These are phyloP conservation scores for Claviceps sorghi DNA, from an alignment of 2,329 filamentous ascomycete species.

Conservation along the genomic window DNA sequence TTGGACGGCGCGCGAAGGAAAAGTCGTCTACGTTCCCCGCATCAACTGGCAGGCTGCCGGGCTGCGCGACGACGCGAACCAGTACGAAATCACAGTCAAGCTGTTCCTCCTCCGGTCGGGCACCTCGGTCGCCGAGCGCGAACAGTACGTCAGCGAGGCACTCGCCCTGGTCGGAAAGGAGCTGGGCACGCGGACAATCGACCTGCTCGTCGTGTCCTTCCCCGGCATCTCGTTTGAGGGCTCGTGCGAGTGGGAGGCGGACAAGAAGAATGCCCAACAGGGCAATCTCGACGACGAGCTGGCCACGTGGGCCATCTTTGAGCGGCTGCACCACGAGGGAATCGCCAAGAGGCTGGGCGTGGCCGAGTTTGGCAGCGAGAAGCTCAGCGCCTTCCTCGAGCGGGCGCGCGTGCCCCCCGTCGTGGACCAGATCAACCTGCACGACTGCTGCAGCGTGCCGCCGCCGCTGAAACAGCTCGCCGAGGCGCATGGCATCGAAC, in stretches of 20 bases:
- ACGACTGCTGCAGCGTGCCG: constrained; percentile 91
- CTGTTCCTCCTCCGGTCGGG: constrained; percentile 70
- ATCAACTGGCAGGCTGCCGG: constrained; percentile 58
- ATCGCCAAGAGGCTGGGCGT: constrained; percentile 65
- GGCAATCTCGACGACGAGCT: constrained; percentile 53
- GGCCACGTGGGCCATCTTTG: constrained; percentile 57
- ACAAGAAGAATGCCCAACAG: constrained; percentile 45
- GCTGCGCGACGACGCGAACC: constrained; percentile 62
- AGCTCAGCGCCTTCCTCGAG: constrained; percentile 62
- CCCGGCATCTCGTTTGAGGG: constrained; percentile 89
- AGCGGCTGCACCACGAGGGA: constrained; percentile 56
- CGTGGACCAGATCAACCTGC: constrained; percentile 91
- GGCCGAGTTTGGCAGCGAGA: constrained; percentile 78
- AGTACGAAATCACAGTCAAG: constrained; percentile 93
- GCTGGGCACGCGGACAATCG: constrained; percentile 58
- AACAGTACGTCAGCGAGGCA: constrained; percentile 60
- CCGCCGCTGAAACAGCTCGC: constrained; percentile 73
- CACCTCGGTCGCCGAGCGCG: constrained; percentile 48
- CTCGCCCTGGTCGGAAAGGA: constrained; percentile 68
- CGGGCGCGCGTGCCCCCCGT: constrained; percentile 57
- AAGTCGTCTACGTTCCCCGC: constrained; percentile 59
- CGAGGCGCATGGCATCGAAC: constrained; percentile 68
- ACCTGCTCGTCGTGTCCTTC: constrained; percentile 85
- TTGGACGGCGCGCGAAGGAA: constrained; percentile 55
- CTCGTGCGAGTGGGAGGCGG: constrained; percentile 68